Evolutionary conservation across 2,329 filamentous ascomycete genomes (phyloP).

Genomic region (Trichoderma harzianum): DNA sequence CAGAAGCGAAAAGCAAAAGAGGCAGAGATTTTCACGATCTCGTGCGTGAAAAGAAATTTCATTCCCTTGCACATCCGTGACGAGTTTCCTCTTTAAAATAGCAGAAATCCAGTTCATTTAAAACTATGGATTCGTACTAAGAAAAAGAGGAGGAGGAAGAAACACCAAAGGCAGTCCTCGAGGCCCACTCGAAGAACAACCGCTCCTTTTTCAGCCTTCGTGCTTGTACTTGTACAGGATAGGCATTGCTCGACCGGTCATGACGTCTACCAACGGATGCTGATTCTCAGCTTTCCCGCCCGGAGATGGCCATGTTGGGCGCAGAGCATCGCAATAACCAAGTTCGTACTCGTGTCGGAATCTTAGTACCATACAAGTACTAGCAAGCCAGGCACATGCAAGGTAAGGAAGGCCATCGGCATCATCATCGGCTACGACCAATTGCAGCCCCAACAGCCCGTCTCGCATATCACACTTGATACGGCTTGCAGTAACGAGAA

Average conservation of each 20-base stretch:
- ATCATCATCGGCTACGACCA: neutral
- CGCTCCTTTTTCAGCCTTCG: neutral
- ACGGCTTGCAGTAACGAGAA: neutral
- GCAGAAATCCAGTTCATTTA: neutral
- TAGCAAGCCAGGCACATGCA: neutral
- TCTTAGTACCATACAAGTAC: neutral
- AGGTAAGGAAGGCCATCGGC: neutral
- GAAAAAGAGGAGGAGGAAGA: neutral
- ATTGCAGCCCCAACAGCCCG: neutral
- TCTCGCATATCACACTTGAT: slow-evolving; percentile 3
- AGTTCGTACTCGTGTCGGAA: neutral
- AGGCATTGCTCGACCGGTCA: neutral
- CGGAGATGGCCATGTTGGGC: neutral
- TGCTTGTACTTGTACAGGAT: neutral
- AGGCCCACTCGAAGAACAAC: neutral
- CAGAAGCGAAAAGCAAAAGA: neutral
- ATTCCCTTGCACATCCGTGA: neutral
- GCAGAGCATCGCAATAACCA: neutral
- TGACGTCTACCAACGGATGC: neutral
- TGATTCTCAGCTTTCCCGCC: neutral
- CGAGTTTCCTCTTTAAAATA: slow-evolving; percentile 9
- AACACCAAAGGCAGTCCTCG: neutral
- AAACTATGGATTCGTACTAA: neutral
- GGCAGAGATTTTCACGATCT: neutral
- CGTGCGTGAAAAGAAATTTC: neutral